Evolutionary conservation across 2,329 filamentous ascomycete genomes (phyloP).

Genomic region (Esteya vermicola): DNA sequence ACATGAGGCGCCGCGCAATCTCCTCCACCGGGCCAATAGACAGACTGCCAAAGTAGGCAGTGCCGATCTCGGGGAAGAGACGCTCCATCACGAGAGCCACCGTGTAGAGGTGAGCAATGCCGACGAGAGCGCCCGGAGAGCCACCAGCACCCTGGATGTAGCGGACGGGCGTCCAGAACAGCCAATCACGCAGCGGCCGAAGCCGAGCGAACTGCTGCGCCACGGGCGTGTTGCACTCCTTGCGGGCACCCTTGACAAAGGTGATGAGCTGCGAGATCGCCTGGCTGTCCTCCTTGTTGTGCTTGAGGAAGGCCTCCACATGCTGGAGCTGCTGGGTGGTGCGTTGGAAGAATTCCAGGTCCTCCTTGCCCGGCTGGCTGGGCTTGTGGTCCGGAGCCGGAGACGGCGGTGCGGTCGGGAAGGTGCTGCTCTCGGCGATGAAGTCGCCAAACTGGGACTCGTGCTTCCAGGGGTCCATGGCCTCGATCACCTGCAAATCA

Average conservation of each 20-base stretch:
- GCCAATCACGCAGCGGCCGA: conserved; percentile 77
- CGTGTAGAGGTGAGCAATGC: conserved; percentile 85
- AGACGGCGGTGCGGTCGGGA: conserved; percentile 51
- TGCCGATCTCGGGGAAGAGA: conserved; percentile 80
- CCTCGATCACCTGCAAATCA: conserved; percentile 56
- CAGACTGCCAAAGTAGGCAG: conserved; percentile 73
- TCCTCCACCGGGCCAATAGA: conserved; percentile 72
- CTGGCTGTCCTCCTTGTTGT: conserved; percentile 54
- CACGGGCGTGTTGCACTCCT: conserved; percentile 53
- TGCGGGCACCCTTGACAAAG: conserved; percentile 59
- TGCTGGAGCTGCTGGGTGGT: conserved; percentile 53
- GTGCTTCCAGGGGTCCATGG: conserved; percentile 85
- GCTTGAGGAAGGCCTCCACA: conserved; percentile 53
- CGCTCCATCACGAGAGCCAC: conserved; percentile 78
- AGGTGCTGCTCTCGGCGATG: conserved; percentile 65
- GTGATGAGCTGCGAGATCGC: conserved; percentile 54
- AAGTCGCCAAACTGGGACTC: conserved; percentile 77
- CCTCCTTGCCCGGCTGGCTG: conserved; percentile 52
- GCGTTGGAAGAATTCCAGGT: conserved; percentile 52
- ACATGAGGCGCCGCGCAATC: conserved; percentile 62
- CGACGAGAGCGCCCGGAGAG: conserved; percentile 64
- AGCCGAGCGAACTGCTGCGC: conserved; percentile 83
- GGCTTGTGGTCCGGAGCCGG: conserved; percentile 47
- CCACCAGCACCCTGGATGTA: conserved; percentile 64
- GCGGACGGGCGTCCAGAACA: conserved; percentile 87